Conservation (phyloP, 495 filamentous ascomycete species). For the Cercophora newfieldiana region DNA sequence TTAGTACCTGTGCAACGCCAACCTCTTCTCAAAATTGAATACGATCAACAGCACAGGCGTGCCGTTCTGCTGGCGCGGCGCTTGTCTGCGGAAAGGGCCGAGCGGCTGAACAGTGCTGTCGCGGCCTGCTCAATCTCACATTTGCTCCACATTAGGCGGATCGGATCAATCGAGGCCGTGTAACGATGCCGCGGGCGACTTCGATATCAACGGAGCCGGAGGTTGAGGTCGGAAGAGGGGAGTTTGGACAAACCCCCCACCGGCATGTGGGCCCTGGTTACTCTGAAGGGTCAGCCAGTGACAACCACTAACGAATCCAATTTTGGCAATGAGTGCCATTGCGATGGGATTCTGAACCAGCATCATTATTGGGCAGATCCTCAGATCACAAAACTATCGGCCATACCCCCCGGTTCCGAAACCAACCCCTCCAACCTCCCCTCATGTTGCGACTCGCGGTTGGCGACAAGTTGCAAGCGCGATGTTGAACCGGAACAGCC, state of each 20-base stretch:
- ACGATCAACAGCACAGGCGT: not conserved
- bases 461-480: not conserved
- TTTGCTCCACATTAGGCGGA: not conserved
- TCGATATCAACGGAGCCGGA: not conserved
- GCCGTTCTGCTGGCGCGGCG: not conserved
- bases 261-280: not conserved
- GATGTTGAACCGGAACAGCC: not conserved
- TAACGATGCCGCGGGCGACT: not conserved
- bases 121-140: not conserved
- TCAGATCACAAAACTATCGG: not conserved
- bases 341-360: constrained; percentile 1
- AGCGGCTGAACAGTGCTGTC: not conserved
- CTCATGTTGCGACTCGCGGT: not conserved
- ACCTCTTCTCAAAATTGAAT: not conserved
- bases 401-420: not conserved
- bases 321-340: constrained; percentile 1
- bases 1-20: not conserved
- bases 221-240: constrained; percentile 5
- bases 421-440: not conserved
- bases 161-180: constrained; percentile 6
- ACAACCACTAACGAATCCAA: not conserved
- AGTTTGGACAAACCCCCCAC: not conserved
- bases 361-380: not conserved
- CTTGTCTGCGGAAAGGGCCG: constrained; percentile 1
- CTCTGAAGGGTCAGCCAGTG: not conserved